These are phyloP conservation scores for Aspergillus melleus DNA, from an alignment of 2,329 filamentous ascomycete genomes.

Conservation along the genomic window DNA sequence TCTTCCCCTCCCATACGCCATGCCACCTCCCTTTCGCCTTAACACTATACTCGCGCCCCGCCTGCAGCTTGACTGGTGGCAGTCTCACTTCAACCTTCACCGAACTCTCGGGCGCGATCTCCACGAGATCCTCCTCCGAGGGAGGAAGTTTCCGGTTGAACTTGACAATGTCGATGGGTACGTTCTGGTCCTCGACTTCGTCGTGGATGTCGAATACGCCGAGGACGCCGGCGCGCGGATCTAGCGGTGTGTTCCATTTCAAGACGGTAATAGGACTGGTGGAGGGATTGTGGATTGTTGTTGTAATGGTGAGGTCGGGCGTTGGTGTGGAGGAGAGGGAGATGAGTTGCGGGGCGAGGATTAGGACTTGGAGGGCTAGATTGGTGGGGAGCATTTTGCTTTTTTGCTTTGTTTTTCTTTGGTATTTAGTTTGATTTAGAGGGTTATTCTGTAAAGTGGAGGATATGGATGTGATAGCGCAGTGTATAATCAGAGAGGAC, in stretches of 20 bases:
- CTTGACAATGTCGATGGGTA: slow-evolving; percentile 32
- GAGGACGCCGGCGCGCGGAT: slow-evolving; percentile 31
- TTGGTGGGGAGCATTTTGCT: background rate
- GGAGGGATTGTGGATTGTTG: slow-evolving; percentile 28
- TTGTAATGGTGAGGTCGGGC: slow-evolving; percentile 16
- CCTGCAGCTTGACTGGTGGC: slow-evolving; percentile 25
- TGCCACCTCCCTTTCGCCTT: slow-evolving; percentile 38
- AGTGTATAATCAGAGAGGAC: no score
- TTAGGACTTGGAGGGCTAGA: background rate
- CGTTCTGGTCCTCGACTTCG: slow-evolving; percentile 14
- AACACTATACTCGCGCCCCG: slow-evolving; percentile 34
- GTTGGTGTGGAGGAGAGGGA: background rate
- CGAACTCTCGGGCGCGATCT: slow-evolving; percentile 27
- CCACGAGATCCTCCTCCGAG: slow-evolving; percentile 28
- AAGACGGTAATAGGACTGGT: slow-evolving; percentile 33
- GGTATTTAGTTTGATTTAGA: no score
- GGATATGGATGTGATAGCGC: no score
- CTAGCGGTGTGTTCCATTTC: slow-evolving; percentile 40
- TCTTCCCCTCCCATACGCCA: slow-evolving; percentile 29
- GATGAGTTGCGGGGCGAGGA: slow-evolving; percentile 7
- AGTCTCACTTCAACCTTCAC: slow-evolving; percentile 26
- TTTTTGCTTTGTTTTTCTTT: background rate
- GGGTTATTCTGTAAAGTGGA: no score
- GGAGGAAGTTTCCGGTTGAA: slow-evolving; percentile 36
- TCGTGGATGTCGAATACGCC: slow-evolving; percentile 33